phyloP scores from a whole-genome alignment of 805 yeast genomes.

The Jamesozyma piceae region DNA sequence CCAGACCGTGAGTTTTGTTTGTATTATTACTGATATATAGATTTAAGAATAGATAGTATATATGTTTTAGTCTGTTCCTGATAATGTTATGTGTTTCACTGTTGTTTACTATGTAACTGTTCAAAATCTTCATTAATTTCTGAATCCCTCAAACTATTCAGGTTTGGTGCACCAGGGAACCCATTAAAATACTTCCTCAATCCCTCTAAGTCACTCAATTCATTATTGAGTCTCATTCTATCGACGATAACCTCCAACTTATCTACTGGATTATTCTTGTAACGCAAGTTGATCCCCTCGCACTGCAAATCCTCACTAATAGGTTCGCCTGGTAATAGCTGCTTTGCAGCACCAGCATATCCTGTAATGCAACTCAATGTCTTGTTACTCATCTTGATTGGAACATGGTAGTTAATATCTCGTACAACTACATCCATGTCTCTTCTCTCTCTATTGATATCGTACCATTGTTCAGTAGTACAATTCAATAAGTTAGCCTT shows the following conservation, averaged over 20 bases:
- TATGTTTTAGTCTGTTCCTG: too few species aligned
- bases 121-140: constrained; percentile 65
- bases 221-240: constrained; percentile 55
- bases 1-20: too few species aligned
- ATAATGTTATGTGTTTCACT: neutral
- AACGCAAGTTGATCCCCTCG: constrained; percentile 38
- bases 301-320: constrained; percentile 29
- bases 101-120: neutral
- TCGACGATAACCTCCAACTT: constrained; percentile 47
- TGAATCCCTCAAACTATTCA: constrained; percentile 55
- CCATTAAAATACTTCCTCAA: constrained; percentile 53
- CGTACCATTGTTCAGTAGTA: constrained; percentile 85
- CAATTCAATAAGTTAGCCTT: constrained; percentile 55
- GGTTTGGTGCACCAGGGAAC: constrained; percentile 72
- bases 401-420: constrained; percentile 42
- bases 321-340: constrained; percentile 25
- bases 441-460: constrained; percentile 79
- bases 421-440: constrained; percentile 50
- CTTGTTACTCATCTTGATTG: constrained; percentile 26
- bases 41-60: too few species aligned
- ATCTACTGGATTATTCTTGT: constrained; percentile 34
- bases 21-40: too few species aligned
- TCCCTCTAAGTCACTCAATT: constrained; percentile 63
- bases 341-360: constrained; percentile 30
- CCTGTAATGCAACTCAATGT: constrained; percentile 32